Conservation (phyloP, 371 early-diverging fungal species). For the Zychaea mexicana region DNA sequence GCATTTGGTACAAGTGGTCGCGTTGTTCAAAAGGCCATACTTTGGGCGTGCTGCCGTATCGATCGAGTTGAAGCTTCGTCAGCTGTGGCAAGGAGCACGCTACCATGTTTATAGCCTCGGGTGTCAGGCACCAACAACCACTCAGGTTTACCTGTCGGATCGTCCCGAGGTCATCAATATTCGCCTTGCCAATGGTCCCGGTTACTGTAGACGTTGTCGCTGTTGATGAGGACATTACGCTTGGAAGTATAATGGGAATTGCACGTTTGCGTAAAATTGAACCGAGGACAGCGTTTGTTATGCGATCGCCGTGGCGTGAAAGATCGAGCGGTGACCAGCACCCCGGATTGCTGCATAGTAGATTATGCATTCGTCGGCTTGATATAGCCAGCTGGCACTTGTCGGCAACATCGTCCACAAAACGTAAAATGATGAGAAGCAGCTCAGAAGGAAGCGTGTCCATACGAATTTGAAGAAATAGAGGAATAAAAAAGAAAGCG, state of each 20-base stretch:
- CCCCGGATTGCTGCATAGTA: conserved; percentile 22
- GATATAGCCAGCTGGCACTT: conserved; percentile 33
- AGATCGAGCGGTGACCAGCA: conserved; percentile 43
- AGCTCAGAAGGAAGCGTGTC: conserved; percentile 21
- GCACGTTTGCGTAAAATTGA: conserved; percentile 24
- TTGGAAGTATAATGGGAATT: conserved; percentile 16
- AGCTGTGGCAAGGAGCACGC: conserved; percentile 26
- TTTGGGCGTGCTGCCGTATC: conserved; percentile 17
- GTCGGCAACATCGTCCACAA: conserved; percentile 22
- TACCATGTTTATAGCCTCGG: conserved; percentile 26
- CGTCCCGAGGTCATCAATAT: background rate
- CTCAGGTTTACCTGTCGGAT: conserved; percentile 27
- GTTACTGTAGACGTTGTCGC: background rate
- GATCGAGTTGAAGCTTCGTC: conserved; percentile 22
- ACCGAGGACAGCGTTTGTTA: conserved; percentile 24
- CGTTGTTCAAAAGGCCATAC: conserved; percentile 29
- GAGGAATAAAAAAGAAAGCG: background rate
- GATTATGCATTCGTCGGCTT: conserved; percentile 17
- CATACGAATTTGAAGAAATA: conserved; percentile 1
- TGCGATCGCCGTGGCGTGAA: conserved; percentile 22
- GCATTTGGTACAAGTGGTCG: conserved; percentile 43
- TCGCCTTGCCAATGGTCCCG: background rate
- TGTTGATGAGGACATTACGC: background rate
- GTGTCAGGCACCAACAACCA: conserved; percentile 35
- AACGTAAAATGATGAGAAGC: conserved; percentile 12